Evolutionary conservation across 306 rosid species (phyloP), one percentile per base, ranked within the genome.

Genomic region (Acacia acuminata): DNA sequence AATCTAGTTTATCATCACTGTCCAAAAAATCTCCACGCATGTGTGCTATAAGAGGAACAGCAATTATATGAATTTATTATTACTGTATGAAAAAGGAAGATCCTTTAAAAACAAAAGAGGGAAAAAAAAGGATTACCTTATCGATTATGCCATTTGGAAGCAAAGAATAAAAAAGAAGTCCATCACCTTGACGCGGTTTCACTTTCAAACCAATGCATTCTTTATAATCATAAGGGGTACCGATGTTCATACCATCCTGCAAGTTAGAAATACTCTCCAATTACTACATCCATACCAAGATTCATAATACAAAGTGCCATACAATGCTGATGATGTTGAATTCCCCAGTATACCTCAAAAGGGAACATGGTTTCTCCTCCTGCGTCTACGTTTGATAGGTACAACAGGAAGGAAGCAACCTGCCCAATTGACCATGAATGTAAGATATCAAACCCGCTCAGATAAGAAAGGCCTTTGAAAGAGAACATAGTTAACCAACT

Each of bases 301-400:
- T 27, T 70, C 66, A 67, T 63, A 16, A n/a, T 74, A 51, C 8
- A 8, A 73, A 72, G 38, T 38, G 38, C 47, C 32, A 79, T 50
- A 4, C 22, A n/a, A 79, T 56, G 2, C 24, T 11, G n/a, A 47
- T 65, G 25, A 43, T 32, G 27, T 14, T 5, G 42, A 67, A 40
- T 58, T 75, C 50, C 16, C 25, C 36, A 14, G 63, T 60, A 53
- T 65, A 92, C 97, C 92, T 92, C 97, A 75, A 60, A 90, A 82
- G 94, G 97, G 71, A 92, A 92, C 94, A 90, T 83, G 66, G 97
- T 92, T 80, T 90, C 93, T 77, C 97, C 97, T 38, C 93, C 93
- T 48, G 78, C 87, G 80, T 92, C 94, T 13, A 90, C 93, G 73
- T 63, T 83, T 27, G 97, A 85, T 5, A 92, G 88, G 86, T 89